A percentile compares a stretch with the other conserved stretches of the same genome.
Evolutionary conservation across 768 basidiomycete species (phyloP).

Genomic region (Pisolithus tinctorius): DNA sequence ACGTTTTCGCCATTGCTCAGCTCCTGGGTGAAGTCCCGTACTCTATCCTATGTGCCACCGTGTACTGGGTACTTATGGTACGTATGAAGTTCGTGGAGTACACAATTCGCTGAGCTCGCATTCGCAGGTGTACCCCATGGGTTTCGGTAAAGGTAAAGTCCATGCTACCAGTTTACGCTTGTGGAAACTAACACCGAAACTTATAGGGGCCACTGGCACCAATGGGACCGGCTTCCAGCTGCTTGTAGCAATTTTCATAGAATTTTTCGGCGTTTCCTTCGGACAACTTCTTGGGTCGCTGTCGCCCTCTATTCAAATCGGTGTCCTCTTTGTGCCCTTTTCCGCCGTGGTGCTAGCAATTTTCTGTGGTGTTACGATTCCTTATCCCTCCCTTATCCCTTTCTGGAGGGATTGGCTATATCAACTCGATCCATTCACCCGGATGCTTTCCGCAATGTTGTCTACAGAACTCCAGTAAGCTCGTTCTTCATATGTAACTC

Average conservation of each 20-base stretch:
- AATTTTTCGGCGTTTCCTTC: conserved; percentile 66
- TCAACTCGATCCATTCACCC: conserved; percentile 63
- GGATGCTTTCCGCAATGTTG: conserved; percentile 63
- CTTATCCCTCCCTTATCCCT: conserved; percentile 49
- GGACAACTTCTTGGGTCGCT: conserved; percentile 71
- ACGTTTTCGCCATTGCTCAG: conserved; percentile 80
- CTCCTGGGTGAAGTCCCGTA: conserved; percentile 78
- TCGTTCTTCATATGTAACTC: neutral
- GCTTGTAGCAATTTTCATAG: conserved; percentile 62
- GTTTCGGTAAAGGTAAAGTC: conserved; percentile 40
- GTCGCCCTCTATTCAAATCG: conserved; percentile 71
- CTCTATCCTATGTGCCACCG: conserved; percentile 57
- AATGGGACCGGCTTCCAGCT: conserved; percentile 69
- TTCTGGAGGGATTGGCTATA: conserved; percentile 84
- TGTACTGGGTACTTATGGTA: conserved; percentile 76
- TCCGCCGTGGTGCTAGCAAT: conserved; percentile 54
- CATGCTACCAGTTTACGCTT: neutral
- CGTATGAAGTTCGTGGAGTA: conserved; percentile 6
- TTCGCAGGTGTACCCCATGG: conserved; percentile 51
- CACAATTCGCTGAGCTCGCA: neutral
- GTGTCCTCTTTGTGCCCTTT: conserved; percentile 78
- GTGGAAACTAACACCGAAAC: neutral
- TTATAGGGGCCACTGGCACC: conserved; percentile 43
- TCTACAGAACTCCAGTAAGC: conserved; percentile 69
- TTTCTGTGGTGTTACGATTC: conserved; percentile 81